Conservation (phyloP, 306 rosid genomes). For the Cicer judaicum region DNA sequence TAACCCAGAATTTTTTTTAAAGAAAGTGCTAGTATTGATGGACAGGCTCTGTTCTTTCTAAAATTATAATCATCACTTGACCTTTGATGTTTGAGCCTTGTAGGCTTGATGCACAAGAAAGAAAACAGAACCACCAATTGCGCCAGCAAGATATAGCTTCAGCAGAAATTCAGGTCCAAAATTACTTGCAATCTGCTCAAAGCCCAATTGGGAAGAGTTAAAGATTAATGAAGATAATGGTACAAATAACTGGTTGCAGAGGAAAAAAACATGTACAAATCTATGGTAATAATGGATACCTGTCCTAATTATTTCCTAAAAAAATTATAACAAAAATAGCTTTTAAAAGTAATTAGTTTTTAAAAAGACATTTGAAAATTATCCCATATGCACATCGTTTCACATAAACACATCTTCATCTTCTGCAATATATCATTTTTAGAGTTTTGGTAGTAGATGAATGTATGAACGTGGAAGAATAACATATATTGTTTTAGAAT, state of each 20-base stretch:
- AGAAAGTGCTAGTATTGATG: constrained; percentile 17
- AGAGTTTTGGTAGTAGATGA: too few species aligned
- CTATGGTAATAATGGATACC: too few species aligned
- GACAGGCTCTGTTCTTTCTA: constrained; percentile 16
- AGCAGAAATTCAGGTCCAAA: constrained; percentile 81
- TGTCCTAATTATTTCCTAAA: too few species aligned
- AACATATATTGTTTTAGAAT: too few species aligned
- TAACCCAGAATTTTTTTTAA: neutral
- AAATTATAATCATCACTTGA: constrained; percentile 36
- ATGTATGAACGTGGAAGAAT: too few species aligned
- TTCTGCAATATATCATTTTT: too few species aligned
- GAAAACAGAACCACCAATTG: constrained; percentile 77
- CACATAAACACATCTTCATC: too few species aligned
- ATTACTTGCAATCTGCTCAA: constrained; percentile 65
- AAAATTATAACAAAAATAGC: too few species aligned
- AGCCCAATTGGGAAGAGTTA: constrained; percentile 43
- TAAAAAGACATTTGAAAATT: too few species aligned
- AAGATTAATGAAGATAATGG: constrained; percentile 39
- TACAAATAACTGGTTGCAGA: constrained; percentile 20
- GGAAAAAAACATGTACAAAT: neutral
- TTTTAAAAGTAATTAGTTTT: too few species aligned
- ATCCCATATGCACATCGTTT: too few species aligned
- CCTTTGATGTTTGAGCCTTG: constrained; percentile 76
- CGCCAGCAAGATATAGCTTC: constrained; percentile 85
- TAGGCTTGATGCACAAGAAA: constrained; percentile 66